A percentile compares a stretch with the other conserved stretches of the same genome.
Conservation (phyloP, 192 early-diverging fungal genomes). For the Coemansia sp. region DNA sequence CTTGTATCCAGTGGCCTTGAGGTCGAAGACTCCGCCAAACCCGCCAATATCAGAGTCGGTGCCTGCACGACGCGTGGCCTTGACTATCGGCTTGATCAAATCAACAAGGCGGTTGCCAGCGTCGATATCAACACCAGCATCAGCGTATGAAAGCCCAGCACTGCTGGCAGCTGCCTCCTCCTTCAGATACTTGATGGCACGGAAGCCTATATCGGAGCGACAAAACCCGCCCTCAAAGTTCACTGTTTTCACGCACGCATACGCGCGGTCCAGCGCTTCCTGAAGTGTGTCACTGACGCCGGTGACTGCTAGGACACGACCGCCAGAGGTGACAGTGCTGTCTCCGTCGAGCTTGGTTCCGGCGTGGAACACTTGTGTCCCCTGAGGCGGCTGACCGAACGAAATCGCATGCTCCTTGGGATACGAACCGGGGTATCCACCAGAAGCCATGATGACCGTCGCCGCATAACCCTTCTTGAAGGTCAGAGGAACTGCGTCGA, state of each 20-base stretch:
- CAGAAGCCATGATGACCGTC: conserved; percentile 90
- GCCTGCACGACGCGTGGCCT: conserved; percentile 89
- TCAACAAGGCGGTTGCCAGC: conserved; percentile 94
- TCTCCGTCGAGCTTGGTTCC: conserved; percentile 69
- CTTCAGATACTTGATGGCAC: conserved; percentile 56
- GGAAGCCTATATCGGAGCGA: conserved; percentile 91
- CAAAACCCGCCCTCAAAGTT: conserved; percentile 87
- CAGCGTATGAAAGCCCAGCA: conserved; percentile 83
- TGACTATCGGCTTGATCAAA: conserved; percentile 92
- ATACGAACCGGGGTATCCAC: conserved; percentile 90
- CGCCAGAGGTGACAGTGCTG: conserved; percentile 81
- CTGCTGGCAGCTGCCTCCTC: conserved; percentile 35
- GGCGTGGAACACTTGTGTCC: conserved; percentile 84
- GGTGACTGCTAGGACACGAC: conserved; percentile 93
- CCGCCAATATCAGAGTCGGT: conserved; percentile 97
- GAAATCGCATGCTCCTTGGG: conserved; percentile 78
- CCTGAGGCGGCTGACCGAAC: conserved; percentile 51
- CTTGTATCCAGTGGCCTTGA: conserved; percentile 87
- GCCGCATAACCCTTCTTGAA: conserved; percentile 79
- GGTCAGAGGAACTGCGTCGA: conserved; percentile 80
- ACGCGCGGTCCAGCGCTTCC: conserved; percentile 78
- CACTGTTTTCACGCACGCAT: conserved; percentile 64
- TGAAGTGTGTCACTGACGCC: conserved; percentile 72
- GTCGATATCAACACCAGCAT: conserved; percentile 95
- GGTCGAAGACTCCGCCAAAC: conserved; percentile 97